Percentiles rank a stretch among this genome's conserved stretches.
phyloP scores from a whole-genome alignment of 306 rosid species.

The Castanea mollissima region DNA sequence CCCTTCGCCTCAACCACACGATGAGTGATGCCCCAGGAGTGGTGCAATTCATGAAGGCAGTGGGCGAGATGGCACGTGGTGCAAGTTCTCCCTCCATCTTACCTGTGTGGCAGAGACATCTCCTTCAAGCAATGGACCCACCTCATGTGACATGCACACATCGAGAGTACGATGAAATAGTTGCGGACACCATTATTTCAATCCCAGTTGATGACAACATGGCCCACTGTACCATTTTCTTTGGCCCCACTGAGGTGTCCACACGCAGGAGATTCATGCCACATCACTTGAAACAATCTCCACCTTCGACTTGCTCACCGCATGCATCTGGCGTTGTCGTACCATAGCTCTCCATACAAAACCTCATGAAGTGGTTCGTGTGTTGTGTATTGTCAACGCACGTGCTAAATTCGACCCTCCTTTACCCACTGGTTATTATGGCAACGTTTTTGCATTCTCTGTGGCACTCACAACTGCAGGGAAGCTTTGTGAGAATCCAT shows the following conservation, averaged over 20 bases:
- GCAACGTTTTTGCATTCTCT: conserved; percentile 47
- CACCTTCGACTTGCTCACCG: conserved; percentile 45
- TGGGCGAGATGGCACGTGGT: conserved; percentile 51
- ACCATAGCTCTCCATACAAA: conserved; percentile 34
- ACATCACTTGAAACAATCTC: conserved; percentile 19
- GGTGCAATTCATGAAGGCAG: conserved; percentile 48
- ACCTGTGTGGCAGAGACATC: conserved; percentile 45
- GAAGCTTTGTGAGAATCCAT: conserved; percentile 34
- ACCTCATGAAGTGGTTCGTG: conserved; percentile 41
- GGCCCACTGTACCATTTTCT: conserved; percentile 53
- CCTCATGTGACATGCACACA: conserved; percentile 38
- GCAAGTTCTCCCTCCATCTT: conserved; percentile 25
- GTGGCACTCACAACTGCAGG: conserved; percentile 46
- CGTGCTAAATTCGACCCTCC: conserved; percentile 48
- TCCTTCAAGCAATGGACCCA: conserved; percentile 41
- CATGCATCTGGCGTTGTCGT: conserved; percentile 60
- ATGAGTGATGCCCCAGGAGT: conserved; percentile 47
- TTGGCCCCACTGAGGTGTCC: conserved; percentile 36
- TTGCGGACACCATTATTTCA: conserved; percentile 31
- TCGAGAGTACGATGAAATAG: conserved; percentile 41
- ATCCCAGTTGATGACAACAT: conserved; percentile 40
- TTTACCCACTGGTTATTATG: conserved; percentile 53
- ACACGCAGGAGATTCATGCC: conserved; percentile 45
- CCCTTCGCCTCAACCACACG: conserved; percentile 53
- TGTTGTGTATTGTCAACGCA: conserved; percentile 38